Evolutionary conservation across 2,329 filamentous ascomycete species (phyloP).

Genomic region (Neurospora sp.): DNA sequence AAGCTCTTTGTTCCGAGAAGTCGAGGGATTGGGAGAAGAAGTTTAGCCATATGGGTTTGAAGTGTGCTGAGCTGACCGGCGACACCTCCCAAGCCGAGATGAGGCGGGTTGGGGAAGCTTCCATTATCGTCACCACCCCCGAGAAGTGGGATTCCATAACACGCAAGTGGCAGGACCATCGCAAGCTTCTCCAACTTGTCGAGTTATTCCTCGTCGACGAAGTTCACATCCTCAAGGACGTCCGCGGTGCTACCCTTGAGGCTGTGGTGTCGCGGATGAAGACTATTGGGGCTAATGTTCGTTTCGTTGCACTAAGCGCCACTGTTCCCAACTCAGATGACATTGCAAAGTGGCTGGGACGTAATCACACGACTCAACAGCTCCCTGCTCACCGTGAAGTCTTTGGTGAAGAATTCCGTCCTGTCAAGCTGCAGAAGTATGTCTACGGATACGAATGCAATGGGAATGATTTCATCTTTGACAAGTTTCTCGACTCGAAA

Average conservation of each 20-base stretch:
- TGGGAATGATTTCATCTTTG: conserved; percentile 67
- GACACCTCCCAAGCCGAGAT: conserved; percentile 63
- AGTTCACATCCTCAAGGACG: conserved; percentile 75
- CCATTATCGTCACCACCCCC: conserved; percentile 78
- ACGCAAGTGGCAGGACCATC: conserved; percentile 75
- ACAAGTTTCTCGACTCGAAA: conserved; percentile 56
- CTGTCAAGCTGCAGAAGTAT: conserved; percentile 65
- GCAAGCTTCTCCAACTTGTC: conserved; percentile 61
- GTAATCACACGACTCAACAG: conserved; percentile 45
- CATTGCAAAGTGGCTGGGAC: conserved; percentile 71
- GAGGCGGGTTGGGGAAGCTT: conserved; percentile 58
- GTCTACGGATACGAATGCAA: conserved; percentile 60
- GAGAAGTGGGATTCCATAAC: conserved; percentile 92
- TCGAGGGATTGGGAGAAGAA: conserved; percentile 69
- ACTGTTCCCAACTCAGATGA: conserved; percentile 77
- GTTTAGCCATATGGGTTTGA: conserved; percentile 56
- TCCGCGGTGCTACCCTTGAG: conserved; percentile 69
- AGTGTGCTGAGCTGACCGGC: conserved; percentile 70
- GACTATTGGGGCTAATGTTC: conserved; percentile 60
- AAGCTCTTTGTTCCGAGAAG: conserved; percentile 69
- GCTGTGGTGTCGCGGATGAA: conserved; percentile 84
- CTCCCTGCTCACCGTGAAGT: conserved; percentile 56
- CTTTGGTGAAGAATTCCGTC: conserved; percentile 72
- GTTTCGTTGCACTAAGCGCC: conserved; percentile 73
- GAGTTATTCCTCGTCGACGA: conserved; percentile 80